phyloP scores from a whole-genome alignment of 257 asterid species.

The Solanum rostratum region DNA sequence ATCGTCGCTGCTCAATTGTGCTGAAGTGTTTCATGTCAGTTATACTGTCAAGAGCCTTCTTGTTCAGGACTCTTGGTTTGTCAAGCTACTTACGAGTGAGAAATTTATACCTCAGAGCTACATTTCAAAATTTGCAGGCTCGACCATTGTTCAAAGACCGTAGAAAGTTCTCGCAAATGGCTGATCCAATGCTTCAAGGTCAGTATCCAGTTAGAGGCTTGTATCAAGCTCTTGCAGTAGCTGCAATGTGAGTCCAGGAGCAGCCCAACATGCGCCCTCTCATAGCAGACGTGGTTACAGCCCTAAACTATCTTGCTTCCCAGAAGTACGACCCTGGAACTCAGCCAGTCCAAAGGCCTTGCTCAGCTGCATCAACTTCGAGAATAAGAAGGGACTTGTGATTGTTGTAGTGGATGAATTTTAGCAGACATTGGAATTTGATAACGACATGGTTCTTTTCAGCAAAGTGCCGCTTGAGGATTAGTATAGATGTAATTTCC shows the following conservation, averaged over 20 bases:
- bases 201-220: slow-evolving; percentile 39
- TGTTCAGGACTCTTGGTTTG: not conserved
- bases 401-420: not conserved
- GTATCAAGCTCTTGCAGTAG: slow-evolving; percentile 50
- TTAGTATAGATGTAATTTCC: not conserved
- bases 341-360: slow-evolving; percentile 31
- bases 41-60: not conserved
- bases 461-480: not conserved
- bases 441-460: not conserved
- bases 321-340: slow-evolving; percentile 40
- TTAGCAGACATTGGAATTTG: not conserved
- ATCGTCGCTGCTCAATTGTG: not conserved
- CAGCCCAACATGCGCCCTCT: slow-evolving; percentile 54
- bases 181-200: slow-evolving; percentile 41
- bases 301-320: slow-evolving; percentile 50
- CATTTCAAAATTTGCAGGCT: slow-evolving; percentile 19
- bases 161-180: slow-evolving; percentile 46
- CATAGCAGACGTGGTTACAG: slow-evolving; percentile 61
- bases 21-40: not conserved
- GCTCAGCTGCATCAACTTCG: slow-evolving; percentile 40
- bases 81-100: not conserved
- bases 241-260: slow-evolving; percentile 58
- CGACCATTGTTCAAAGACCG: slow-evolving; percentile 48
- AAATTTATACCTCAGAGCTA: not conserved
- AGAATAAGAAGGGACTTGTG: slow-evolving; percentile 33